Evolutionary conservation across 2,329 filamentous ascomycete genomes (phyloP).

Genomic region (Aspergillaceae sp.): DNA sequence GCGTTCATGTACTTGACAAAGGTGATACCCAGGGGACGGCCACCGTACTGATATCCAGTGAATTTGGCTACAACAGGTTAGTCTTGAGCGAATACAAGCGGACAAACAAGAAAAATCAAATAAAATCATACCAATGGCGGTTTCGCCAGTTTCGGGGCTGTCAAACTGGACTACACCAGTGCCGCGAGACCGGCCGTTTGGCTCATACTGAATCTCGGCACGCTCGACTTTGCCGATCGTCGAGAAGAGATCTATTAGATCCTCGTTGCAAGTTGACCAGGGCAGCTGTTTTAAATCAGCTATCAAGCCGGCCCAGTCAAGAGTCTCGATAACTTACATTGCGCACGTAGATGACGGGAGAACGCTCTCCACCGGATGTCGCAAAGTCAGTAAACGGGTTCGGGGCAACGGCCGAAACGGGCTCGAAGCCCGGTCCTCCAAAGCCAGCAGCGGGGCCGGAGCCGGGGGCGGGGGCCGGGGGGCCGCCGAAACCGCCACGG

Average conservation of each 20-base stretch:
- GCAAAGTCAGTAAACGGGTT: slow-evolving; percentile 94
- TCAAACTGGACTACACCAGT: slow-evolving; percentile 97
- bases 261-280: slow-evolving; percentile 98
- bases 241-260: slow-evolving; percentile 89
- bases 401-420: slow-evolving; percentile 48
- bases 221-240: slow-evolving; percentile 97
- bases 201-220: slow-evolving; percentile 98
- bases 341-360: slow-evolving; percentile 84
- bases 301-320: too few relatives aligned
- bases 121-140: slow-evolving; percentile 59
- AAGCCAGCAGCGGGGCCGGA: slow-evolving; percentile 33
- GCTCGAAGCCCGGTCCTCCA: slow-evolving; percentile 42
- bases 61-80: slow-evolving; percentile 61
- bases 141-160: slow-evolving; percentile 72
- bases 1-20: slow-evolving; percentile 87
- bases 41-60: slow-evolving; percentile 94
- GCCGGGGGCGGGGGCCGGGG: too few relatives aligned
- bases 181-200: slow-evolving; percentile 87
- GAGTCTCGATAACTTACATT: slow-evolving; percentile 59
- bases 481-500: slow-evolving; percentile 35
- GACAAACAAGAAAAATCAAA: slow-evolving; percentile 3
- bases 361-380: slow-evolving; percentile 74
- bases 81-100: slow-evolving; percentile 14
- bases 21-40: slow-evolving; percentile 82
- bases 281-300: slow-evolving; percentile 56